Conservation (phyloP, 2,329 filamentous ascomycete genomes). For the Coniochaeta hoffmannii region DNA sequence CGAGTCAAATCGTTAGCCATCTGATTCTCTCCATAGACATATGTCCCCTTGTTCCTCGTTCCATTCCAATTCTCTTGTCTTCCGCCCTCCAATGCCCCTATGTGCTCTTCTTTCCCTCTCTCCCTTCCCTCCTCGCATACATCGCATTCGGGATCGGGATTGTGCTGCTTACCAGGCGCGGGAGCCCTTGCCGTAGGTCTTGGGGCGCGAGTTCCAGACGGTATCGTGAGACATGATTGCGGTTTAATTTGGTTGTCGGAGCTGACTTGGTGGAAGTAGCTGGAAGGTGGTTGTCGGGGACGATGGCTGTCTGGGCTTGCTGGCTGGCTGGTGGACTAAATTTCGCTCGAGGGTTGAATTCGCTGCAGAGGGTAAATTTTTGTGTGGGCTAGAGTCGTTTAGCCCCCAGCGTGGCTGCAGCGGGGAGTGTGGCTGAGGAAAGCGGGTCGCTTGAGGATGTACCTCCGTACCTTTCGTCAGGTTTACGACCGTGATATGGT, state of each 20-base stretch:
- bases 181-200: conserved; percentile 94
- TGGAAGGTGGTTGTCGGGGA: not conserved
- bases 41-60: conserved; percentile 3
- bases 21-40: conserved; percentile 13
- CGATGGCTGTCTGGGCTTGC: not conserved
- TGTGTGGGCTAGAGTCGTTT: conserved; percentile 15
- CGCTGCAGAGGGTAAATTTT: conserved; percentile 11
- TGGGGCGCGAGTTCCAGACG: conserved; percentile 98
- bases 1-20: conserved; percentile 20
- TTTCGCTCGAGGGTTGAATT: conserved; percentile 3
- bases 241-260: conserved; percentile 15
- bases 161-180: conserved; percentile 66
- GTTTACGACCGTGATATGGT: no score
- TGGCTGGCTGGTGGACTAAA: not conserved
- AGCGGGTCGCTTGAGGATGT: not conserved
- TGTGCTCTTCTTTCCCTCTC: not conserved
- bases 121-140: conserved; percentile 2
- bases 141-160: not conserved
- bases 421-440: not conserved
- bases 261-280: not conserved
- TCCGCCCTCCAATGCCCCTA: not conserved
- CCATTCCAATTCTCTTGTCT: not conserved
- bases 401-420: not conserved
- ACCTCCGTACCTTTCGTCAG: no score
- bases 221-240: conserved; percentile 71